Conservation (phyloP, 129 eudicot species). For the Centaurea solstitialis region DNA sequence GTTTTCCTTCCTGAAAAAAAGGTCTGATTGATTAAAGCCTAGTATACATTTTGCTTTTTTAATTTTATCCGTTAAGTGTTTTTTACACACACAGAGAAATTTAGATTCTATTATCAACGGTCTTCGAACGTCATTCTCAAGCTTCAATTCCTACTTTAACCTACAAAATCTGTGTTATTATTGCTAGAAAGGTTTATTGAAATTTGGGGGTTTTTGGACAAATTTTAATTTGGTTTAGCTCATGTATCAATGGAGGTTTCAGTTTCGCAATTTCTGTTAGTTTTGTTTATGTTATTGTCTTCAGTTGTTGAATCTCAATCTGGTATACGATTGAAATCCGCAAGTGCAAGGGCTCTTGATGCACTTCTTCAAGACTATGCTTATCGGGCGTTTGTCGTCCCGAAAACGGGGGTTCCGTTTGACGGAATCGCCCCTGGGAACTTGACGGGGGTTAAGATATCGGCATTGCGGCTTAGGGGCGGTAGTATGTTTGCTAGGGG, state of each 20-base stretch:
- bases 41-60: neutral
- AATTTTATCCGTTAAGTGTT: neutral
- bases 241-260: constrained; percentile 63
- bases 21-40: neutral
- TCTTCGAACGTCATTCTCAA: neutral
- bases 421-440: constrained; percentile 64
- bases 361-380: constrained; percentile 69
- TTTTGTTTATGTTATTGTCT: constrained; percentile 27
- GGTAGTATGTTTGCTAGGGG: constrained; percentile 71
- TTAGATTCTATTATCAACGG: neutral
- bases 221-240: neutral
- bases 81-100: neutral
- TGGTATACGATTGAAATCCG: constrained; percentile 19
- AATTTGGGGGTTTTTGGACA: neutral
- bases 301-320: constrained; percentile 42
- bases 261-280: constrained; percentile 23
- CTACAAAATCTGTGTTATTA: neutral
- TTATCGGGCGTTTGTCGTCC: constrained; percentile 48
- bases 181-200: neutral
- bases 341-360: constrained; percentile 61
- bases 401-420: constrained; percentile 56
- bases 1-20: neutral
- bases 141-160: neutral
- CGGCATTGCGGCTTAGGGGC: constrained; percentile 76
- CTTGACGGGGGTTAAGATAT: constrained; percentile 59